A percentile compares a stretch with the other conserved stretches of the same genome.
phyloP scores from a whole-genome alignment of 345 rosid genomes.

The Camelina sativa region DNA sequence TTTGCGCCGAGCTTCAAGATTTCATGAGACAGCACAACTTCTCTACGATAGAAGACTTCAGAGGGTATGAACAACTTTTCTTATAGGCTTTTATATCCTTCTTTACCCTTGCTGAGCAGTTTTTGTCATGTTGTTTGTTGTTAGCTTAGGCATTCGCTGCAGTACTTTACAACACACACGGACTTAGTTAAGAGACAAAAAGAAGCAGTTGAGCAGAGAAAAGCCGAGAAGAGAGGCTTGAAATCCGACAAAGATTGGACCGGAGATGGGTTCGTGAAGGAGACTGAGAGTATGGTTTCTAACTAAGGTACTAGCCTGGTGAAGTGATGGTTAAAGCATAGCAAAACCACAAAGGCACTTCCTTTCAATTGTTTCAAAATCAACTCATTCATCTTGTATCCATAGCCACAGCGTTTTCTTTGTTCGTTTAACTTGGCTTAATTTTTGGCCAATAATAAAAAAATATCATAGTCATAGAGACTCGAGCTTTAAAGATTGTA shows the following conservation, averaged over 20 bases:
- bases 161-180: conserved; percentile 88
- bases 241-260: conserved; percentile 98
- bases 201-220: conserved; percentile 83
- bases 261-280: conserved; percentile 92
- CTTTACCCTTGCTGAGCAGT: neutral
- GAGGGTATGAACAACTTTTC: conserved; percentile 62
- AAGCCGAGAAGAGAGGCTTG: conserved; percentile 75
- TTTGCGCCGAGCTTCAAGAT: conserved; percentile 76
- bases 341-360: conserved; percentile 7
- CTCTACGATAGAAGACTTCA: conserved; percentile 80
- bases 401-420: conserved; percentile 1
- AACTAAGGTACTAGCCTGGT: conserved; percentile 50
- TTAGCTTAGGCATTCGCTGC: conserved; percentile 66
- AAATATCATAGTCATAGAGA: neutral
- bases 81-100: neutral
- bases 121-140: neutral
- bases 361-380: neutral
- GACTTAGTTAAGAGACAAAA: conserved; percentile 82
- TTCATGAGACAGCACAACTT: conserved; percentile 91
- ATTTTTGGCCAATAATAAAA: neutral
- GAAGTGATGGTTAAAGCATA: conserved; percentile 12
- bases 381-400: neutral
- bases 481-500: neutral
- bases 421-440: neutral
- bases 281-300: conserved; percentile 95